Conservation (phyloP, 495 filamentous ascomycete species). For the Wilcoxina mikolae region DNA sequence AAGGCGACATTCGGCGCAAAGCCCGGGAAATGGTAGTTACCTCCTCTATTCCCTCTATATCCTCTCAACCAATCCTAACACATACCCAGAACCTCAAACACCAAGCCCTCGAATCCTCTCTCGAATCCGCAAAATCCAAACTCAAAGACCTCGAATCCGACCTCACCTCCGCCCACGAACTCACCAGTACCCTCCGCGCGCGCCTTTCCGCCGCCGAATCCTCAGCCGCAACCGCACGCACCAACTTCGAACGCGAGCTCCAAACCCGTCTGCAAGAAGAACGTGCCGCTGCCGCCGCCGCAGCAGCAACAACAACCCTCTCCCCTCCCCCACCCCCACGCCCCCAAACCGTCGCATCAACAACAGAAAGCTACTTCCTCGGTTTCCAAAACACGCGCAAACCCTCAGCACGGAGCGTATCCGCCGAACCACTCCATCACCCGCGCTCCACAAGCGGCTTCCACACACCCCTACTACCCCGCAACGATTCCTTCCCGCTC, state of each 20-base stretch:
- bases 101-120: slow-evolving; percentile 66
- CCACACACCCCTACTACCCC: not conserved
- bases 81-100: slow-evolving; percentile 52
- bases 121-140: slow-evolving; percentile 54
- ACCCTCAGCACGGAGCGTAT: slow-evolving; percentile 35
- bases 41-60: not conserved
- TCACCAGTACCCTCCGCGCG: slow-evolving; percentile 47
- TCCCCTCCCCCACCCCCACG: slow-evolving; percentile 12
- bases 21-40: slow-evolving; percentile 63
- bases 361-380: slow-evolving; percentile 27
- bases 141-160: slow-evolving; percentile 46
- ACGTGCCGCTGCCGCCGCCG: slow-evolving; percentile 37
- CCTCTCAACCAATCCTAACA: not conserved
- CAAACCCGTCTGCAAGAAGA: slow-evolving; percentile 55
- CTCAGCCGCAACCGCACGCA: slow-evolving; percentile 38
- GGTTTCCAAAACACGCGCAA: slow-evolving; percentile 31
- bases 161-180: slow-evolving; percentile 34
- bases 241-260: slow-evolving; percentile 47
- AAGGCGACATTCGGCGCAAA: slow-evolving; percentile 72
- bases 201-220: slow-evolving; percentile 52
- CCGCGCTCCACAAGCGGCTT: slow-evolving; percentile 31
- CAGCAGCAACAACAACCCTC: slow-evolving; percentile 29
- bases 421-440: slow-evolving; percentile 30
- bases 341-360: slow-evolving; percentile 14
- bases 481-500: not conserved